Base-by-base conservation (phyloP, 2,329 filamentous ascomycete genomes). In the Neospermospora avenae region DNA sequence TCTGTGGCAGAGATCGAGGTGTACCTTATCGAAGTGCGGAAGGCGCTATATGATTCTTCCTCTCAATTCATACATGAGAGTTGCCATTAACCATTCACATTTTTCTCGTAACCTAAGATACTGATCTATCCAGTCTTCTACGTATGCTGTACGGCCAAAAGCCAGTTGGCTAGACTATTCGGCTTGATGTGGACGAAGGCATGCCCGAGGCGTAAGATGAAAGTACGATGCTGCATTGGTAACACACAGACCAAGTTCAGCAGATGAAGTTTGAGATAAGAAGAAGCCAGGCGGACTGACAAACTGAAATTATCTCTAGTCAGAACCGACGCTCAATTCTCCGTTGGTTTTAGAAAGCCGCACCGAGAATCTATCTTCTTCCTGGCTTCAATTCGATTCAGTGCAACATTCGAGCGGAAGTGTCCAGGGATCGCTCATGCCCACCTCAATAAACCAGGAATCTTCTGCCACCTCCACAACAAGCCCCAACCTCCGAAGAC, bases 401-500 rank as follows among this genome's bases (percentile, higher is more conserved):
- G 8, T 8, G n/a, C n/a, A 42, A 42, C 4, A 10, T 6, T 11
- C n/a, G 39, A 42, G 28, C 7, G 39, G 8, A 42, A 42, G 16
- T 18, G 4, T 42, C 16, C 25, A 18, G 2, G 25, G 2, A 24
- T 5, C 25, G 28, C 10, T 51, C 46, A 51, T n/a, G 20, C 16
- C 25, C 46, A 51, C 31, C 46, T 37, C 46, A 51, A 18, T n/a
- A 42, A 31, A 14, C 22, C 35, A 31, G 56, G 60, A 39, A 59
- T 18, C 35, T 55, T 57, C 61, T 63, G 67, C 67, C 66, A 68
- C 18, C 65, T 65, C 65, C 64, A 68, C 31, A 49, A 34, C 25
- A 51, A 20, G 4, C 64, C 67, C 64, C 62, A 67, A 1, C 68
- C 63, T n/a, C 67, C 68, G 57, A 68, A 57, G 4, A 69, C 28